Evolutionary conservation across 371 early-diverging fungal species (phyloP).

Genomic region (Cokeromyces recurvatus): DNA sequence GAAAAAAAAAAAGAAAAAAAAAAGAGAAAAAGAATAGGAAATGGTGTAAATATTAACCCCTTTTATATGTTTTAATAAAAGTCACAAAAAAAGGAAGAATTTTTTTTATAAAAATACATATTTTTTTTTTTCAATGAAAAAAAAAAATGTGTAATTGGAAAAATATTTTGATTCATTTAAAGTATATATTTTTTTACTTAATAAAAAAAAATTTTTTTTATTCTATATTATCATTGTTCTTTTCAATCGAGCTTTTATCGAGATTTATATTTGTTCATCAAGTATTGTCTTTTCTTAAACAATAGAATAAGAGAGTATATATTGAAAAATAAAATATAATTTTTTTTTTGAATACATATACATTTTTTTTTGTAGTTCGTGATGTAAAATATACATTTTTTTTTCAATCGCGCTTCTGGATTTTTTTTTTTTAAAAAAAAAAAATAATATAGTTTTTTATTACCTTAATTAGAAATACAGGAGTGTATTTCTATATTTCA

Average conservation of each 20-base stretch:
- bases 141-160: background rate
- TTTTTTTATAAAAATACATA: slow-evolving; percentile 8
- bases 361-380: too few species aligned
- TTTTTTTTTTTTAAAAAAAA: slow-evolving; percentile 3
- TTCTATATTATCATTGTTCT: background rate
- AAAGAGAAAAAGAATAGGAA: slow-evolving; percentile 14
- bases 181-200: background rate
- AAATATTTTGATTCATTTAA: too few species aligned
- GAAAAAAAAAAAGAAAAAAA: slow-evolving; percentile 8
- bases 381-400: too few species aligned
- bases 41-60: background rate
- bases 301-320: too few species aligned
- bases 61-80: slow-evolving; percentile 14
- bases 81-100: slow-evolving; percentile 6
- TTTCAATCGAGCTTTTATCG: background rate
- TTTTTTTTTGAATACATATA: too few species aligned
- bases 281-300: too few species aligned
- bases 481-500: too few species aligned
- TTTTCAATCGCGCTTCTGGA: too few species aligned
- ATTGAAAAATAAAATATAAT: too few species aligned
- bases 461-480: slow-evolving; percentile 7
- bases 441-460: slow-evolving; percentile 8
- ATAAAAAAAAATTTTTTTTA: background rate
- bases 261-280: too few species aligned
- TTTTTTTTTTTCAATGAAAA: slow-evolving; percentile 10